These are phyloP conservation scores for Phylloporus gajari DNA, from an alignment of 1,284 basidiomycete species.

Conservation along the genomic window DNA sequence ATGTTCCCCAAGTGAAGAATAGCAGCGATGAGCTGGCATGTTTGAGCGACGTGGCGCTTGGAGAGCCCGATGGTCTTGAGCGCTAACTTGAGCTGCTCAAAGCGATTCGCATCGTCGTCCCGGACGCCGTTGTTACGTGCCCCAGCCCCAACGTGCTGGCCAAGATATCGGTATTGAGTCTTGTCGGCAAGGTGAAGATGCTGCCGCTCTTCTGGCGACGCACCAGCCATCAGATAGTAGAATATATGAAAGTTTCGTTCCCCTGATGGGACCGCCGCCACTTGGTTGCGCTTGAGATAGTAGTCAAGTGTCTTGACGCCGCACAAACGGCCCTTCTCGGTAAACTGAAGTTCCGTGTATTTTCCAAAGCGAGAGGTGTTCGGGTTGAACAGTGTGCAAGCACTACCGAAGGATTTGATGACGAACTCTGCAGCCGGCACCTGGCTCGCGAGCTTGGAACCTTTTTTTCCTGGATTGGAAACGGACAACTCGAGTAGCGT, in stretches of 20 bases:
- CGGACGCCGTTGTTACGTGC: too few species aligned
- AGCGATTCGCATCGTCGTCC: slow-evolving; percentile 82
- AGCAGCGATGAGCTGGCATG: slow-evolving; percentile 93
- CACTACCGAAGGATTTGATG: slow-evolving; percentile 87
- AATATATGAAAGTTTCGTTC: too few species aligned
- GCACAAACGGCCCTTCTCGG: slow-evolving; percentile 85
- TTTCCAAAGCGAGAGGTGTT: slow-evolving; percentile 93
- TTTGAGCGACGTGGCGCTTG: slow-evolving; percentile 93
- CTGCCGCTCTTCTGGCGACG: slow-evolving; percentile 85
- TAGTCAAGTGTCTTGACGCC: slow-evolving; percentile 97
- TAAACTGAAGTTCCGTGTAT: slow-evolving; percentile 95
- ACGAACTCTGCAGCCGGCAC: too few species aligned
- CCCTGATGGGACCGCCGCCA: slow-evolving; percentile 82
- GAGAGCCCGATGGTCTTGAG: too few species aligned
- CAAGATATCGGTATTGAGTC: slow-evolving; percentile 85
- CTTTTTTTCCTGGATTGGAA: too few species aligned
- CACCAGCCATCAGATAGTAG: slow-evolving; percentile 92
- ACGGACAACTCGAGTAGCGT: too few species aligned
- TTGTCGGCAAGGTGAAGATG: slow-evolving; percentile 87
- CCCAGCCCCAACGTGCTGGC: slow-evolving; percentile 62
- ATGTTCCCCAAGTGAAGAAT: slow-evolving; percentile 97
- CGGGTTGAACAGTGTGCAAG: slow-evolving; percentile 88
- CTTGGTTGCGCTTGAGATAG: slow-evolving; percentile 91
- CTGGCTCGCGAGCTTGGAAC: too few species aligned
- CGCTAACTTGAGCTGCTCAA: slow-evolving; percentile 96